A percentile compares a stretch with the other conserved stretches of the same genome.
Conservation (phyloP, 768 basidiomycete genomes). For the Xerocomellus amylosporus region DNA sequence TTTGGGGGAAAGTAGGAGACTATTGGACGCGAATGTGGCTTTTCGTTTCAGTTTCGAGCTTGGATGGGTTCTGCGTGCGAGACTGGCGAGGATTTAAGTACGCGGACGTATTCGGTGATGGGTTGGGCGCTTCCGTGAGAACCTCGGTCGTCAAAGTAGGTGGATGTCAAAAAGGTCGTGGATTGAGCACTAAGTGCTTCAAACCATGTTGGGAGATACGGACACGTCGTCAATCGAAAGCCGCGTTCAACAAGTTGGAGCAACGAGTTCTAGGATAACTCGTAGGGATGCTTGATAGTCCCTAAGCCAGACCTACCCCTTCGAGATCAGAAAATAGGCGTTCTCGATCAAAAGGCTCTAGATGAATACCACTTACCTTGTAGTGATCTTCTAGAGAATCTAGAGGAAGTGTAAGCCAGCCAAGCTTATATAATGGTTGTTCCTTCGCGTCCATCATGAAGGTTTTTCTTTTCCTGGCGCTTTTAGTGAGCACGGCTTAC, state of each 20-base stretch:
- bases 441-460: constrained; percentile 21
- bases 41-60: constrained; percentile 21
- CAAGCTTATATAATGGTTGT: constrained; percentile 22
- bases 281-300: too few relatives aligned
- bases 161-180: constrained; percentile 65
- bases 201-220: constrained; percentile 31
- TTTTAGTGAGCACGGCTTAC: constrained; percentile 3
- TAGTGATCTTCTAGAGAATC: too few relatives aligned
- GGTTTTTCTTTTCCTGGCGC: constrained; percentile 12
- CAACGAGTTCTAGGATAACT: background rate
- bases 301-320: too few relatives aligned
- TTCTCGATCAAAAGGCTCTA: too few relatives aligned
- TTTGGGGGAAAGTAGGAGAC: constrained; percentile 97
- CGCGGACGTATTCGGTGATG: constrained; percentile 76
- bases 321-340: too few relatives aligned
- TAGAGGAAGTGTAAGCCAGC: too few relatives aligned
- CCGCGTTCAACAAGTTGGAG: background rate
- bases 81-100: too few relatives aligned
- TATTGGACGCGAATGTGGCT: constrained; percentile 54
- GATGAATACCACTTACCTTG: too few relatives aligned
- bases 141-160: constrained; percentile 78
- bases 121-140: constrained; percentile 68
- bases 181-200: constrained; percentile 36
- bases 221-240: background rate
- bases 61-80: too few relatives aligned